Evolutionary conservation across 495 filamentous ascomycete genomes (phyloP).

Genomic region (Neurospora discreta): DNA sequence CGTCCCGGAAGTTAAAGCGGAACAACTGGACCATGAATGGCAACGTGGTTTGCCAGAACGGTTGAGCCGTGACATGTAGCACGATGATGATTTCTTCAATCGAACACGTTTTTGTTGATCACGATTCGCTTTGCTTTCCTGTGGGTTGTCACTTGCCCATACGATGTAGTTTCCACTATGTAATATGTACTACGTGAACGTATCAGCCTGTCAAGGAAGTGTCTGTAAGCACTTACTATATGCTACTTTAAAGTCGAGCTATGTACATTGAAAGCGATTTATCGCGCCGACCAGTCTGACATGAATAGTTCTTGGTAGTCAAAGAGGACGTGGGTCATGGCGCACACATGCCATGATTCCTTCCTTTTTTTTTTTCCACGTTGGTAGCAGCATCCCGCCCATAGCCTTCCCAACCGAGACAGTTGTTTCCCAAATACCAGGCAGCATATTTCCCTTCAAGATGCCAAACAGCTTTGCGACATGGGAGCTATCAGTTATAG

Average conservation of each 20-base stretch:
- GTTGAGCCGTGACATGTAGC: neutral
- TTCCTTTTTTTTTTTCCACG: neutral
- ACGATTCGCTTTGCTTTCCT: neutral
- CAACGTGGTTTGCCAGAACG: neutral
- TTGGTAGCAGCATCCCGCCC: neutral
- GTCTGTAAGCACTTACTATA: neutral
- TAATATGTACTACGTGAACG: neutral
- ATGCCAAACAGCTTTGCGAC: neutral
- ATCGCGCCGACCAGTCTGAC: neutral
- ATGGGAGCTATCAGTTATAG: neutral
- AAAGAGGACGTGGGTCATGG: neutral
- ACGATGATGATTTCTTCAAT: neutral
- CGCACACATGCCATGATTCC: neutral
- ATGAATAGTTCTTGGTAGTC: neutral
- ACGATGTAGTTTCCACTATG: neutral
- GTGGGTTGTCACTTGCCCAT: neutral
- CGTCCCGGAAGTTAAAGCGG: neutral
- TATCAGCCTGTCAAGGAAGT: neutral
- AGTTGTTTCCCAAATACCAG: neutral
- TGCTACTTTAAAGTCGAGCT: neutral
- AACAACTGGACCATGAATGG: neutral
- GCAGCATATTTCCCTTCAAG: neutral
- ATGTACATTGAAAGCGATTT: neutral
- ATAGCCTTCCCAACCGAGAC: too few relatives aligned
- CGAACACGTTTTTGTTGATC: neutral